phyloP scores from a whole-genome alignment of 495 filamentous ascomycete species.

The Talaromyces thailandensis region DNA sequence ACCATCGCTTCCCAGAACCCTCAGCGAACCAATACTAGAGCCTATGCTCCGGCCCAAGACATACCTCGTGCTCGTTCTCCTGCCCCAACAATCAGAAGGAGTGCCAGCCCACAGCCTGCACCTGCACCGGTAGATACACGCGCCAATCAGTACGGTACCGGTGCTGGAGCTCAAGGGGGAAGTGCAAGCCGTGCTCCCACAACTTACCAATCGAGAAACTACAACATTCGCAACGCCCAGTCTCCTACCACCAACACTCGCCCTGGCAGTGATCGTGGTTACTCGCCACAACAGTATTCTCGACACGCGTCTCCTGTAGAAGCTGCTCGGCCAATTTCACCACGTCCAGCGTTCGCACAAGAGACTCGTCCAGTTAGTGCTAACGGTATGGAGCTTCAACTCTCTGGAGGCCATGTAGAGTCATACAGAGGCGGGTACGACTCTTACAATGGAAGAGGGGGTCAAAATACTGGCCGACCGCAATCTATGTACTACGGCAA shows the following conservation, averaged over 20 bases:
- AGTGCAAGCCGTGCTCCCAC: conserved; percentile 27
- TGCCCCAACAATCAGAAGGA: conserved; percentile 31
- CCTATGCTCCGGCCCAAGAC: conserved; percentile 25
- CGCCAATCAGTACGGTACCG: conserved; percentile 27
- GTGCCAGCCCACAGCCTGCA: conserved; percentile 41
- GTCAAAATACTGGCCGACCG: conserved; percentile 29
- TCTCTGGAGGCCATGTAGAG: conserved; percentile 47
- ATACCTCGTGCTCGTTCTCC: conserved; percentile 39
- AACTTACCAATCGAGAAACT: conserved; percentile 31
- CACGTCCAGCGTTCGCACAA: conserved; percentile 47
- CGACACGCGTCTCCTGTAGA: conserved; percentile 48
- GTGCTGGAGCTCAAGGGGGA: conserved; percentile 5
- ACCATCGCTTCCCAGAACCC: conserved; percentile 15
- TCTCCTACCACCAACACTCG: conserved; percentile 20
- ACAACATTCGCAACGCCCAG: conserved; percentile 30
- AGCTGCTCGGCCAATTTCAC: conserved; percentile 46
- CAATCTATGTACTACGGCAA: conserved; percentile 57
- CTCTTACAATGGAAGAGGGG: conserved; percentile 45
- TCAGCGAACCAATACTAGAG: conserved; percentile 21
- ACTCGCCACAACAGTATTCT: conserved; percentile 40
- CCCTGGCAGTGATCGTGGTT: conserved; percentile 33
- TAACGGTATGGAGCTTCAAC: conserved; percentile 71
- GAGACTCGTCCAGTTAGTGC: conserved; percentile 58
- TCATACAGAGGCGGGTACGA: conserved; percentile 39
- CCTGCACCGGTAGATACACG: conserved; percentile 24